These are phyloP conservation scores for Davidsoniella neocaledoniae DNA, from an alignment of 2,329 filamentous ascomycete species.

Conservation along the genomic window DNA sequence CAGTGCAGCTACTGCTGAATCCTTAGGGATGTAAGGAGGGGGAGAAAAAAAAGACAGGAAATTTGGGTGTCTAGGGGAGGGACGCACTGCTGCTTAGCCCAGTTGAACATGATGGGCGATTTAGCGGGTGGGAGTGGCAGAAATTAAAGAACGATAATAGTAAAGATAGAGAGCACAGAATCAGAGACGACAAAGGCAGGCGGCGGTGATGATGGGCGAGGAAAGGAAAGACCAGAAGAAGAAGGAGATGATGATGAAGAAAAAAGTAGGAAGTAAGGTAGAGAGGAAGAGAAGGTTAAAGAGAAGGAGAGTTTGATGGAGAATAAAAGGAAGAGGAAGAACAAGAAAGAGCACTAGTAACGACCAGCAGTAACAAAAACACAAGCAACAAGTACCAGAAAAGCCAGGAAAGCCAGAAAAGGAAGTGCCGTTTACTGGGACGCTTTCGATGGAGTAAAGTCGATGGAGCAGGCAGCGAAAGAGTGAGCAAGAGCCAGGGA, in stretches of 20 bases:
- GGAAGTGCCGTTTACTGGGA: background rate
- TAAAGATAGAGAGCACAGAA: slow-evolving; percentile 2
- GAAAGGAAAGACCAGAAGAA: background rate
- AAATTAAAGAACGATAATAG: slow-evolving; percentile 4
- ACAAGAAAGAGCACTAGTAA: background rate
- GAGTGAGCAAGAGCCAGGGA: background rate
- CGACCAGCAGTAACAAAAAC: too few species aligned
- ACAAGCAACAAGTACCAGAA: background rate
- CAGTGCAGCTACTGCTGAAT: slow-evolving; percentile 15
- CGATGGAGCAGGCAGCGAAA: background rate
- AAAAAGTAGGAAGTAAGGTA: slow-evolving; percentile 5
- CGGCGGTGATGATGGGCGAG: background rate
- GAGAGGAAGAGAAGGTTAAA: background rate
- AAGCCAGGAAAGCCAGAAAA: background rate
- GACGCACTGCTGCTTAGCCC: slow-evolving; percentile 77
- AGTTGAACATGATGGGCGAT: slow-evolving; percentile 60
- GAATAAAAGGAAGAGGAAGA: slow-evolving; percentile 7
- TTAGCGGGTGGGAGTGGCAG: background rate
- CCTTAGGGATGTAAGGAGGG: slow-evolving; percentile 13
- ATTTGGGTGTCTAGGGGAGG: slow-evolving; percentile 11
- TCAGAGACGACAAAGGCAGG: background rate
- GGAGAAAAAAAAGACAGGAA: background rate
- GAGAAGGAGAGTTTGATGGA: slow-evolving; percentile 1
- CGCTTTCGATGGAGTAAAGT: background rate
- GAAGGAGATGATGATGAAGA: background rate